Evolutionary conservation across 2,329 filamentous ascomycete species (phyloP).

Genomic region (Magnaporthiopsis poae): DNA sequence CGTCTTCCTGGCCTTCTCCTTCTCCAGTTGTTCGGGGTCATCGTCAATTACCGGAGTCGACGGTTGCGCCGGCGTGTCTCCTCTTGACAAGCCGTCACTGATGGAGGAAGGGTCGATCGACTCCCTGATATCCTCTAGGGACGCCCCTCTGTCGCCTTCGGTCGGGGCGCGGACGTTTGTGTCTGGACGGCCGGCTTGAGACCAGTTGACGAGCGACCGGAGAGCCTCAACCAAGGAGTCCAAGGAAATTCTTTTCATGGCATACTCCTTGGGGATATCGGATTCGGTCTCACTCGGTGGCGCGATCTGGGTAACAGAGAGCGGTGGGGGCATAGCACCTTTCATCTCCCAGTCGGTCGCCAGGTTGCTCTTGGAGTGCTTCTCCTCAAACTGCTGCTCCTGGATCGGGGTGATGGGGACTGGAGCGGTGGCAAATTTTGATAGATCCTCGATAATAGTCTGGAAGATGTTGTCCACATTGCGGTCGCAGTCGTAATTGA

Average conservation of each 20-base stretch:
- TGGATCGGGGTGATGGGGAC: slow-evolving; percentile 65
- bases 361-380: slow-evolving; percentile 50
- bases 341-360: slow-evolving; percentile 75
- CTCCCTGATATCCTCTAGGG: slow-evolving; percentile 49
- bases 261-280: slow-evolving; percentile 77
- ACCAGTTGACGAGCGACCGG: slow-evolving; percentile 87
- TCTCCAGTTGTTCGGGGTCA: slow-evolving; percentile 88
- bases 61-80: slow-evolving; percentile 48
- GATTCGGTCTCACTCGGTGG: slow-evolving; percentile 51
- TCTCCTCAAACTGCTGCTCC: slow-evolving; percentile 80
- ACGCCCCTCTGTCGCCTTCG: slow-evolving; percentile 43
- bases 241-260: slow-evolving; percentile 79
- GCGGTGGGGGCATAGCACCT: slow-evolving; percentile 73
- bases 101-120: slow-evolving; percentile 62
- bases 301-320: slow-evolving; percentile 68
- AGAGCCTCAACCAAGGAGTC: slow-evolving; percentile 83
- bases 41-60: slow-evolving; percentile 69
- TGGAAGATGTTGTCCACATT: slow-evolving; percentile 97
- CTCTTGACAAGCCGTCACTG: slow-evolving; percentile 50
- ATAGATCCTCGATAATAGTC: slow-evolving; percentile 84
- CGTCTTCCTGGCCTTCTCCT: slow-evolving; percentile 86
- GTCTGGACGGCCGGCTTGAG: slow-evolving; percentile 55
- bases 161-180: slow-evolving; percentile 35
- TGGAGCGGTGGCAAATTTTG: slow-evolving; percentile 71
- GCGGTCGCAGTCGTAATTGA: slow-evolving; percentile 96